These are phyloP conservation scores for Waitea zeae DNA, from an alignment of 1,284 basidiomycete genomes.

Conservation along the genomic window DNA sequence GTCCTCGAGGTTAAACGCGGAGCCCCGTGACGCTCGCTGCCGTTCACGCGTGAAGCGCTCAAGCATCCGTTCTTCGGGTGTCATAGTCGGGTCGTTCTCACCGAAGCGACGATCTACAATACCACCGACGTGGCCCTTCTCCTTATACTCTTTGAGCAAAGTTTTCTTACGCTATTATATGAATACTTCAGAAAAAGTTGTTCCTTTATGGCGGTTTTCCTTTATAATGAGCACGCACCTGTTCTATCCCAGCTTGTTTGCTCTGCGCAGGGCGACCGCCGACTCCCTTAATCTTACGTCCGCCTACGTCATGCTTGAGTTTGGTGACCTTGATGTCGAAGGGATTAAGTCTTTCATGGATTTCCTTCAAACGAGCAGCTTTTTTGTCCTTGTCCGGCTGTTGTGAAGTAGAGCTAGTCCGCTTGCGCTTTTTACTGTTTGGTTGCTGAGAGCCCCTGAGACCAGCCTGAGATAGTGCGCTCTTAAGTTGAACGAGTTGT, in stretches of 20 bases:
- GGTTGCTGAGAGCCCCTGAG: constrained; percentile 40
- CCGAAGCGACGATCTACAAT: constrained; percentile 93
- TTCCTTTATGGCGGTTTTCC: constrained; percentile 1
- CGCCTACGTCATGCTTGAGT: constrained; percentile 86
- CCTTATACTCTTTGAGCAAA: constrained; percentile 75
- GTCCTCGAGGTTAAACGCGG: constrained; percentile 84
- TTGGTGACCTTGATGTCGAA: constrained; percentile 89
- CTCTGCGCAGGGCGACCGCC: constrained; percentile 73
- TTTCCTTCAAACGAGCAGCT: constrained; percentile 68
- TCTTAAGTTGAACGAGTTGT: constrained; percentile 77
- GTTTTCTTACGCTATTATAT: constrained; percentile 77
- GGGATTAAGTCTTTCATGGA: constrained; percentile 76
- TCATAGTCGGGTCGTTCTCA: constrained; percentile 84
- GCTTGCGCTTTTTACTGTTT: constrained; percentile 55
- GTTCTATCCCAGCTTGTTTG: constrained; percentile 80
- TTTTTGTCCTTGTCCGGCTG: constrained; percentile 70
- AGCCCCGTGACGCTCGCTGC: constrained; percentile 58
- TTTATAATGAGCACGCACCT: constrained; percentile 31
- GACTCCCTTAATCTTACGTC: constrained; percentile 72
- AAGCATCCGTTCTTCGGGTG: constrained; percentile 91
- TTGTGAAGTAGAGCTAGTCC: constrained; percentile 24
- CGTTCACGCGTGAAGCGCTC: constrained; percentile 90
- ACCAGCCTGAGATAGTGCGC: constrained; percentile 64
- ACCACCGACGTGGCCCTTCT: constrained; percentile 66
- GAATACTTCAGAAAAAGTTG: no score